These are phyloP conservation scores for Hyphochytrium catenoides DNA, from an alignment of 352 stramenopile genomes.

Conservation along the genomic window DNA sequence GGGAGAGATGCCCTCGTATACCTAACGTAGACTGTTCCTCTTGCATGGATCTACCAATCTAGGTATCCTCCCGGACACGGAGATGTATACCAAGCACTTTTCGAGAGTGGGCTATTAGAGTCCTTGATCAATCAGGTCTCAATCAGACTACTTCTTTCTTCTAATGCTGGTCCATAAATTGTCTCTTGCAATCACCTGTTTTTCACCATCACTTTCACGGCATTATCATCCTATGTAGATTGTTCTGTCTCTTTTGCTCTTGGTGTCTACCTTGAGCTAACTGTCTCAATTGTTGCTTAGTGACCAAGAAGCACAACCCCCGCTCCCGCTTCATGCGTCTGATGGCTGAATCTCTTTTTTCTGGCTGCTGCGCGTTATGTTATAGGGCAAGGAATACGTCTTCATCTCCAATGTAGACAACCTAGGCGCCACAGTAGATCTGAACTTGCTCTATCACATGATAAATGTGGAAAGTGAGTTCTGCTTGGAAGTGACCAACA, in stretches of 20 bases:
- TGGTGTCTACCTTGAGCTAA: too few species aligned
- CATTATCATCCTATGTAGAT: too few species aligned
- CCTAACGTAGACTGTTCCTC: too few species aligned
- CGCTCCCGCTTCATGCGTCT: too few species aligned
- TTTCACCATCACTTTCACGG: too few species aligned
- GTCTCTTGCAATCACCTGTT: too few species aligned
- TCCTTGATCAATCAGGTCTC: slow-evolving; percentile 55
- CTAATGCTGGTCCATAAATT: background rate
- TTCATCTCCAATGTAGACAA: slow-evolving; percentile 99
- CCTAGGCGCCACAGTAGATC: slow-evolving; percentile 85
- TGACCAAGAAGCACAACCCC: too few species aligned
- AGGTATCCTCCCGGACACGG: slow-evolving; percentile 93
- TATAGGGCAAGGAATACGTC: slow-evolving; percentile 91
- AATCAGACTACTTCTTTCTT: background rate
- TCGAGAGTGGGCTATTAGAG: slow-evolving; percentile 86
- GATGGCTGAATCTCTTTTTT: too few species aligned
- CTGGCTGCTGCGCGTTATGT: slow-evolving; percentile 1
- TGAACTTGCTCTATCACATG: slow-evolving; percentile 97
- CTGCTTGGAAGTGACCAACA: slow-evolving; percentile 95
- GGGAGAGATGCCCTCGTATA: too few species aligned
- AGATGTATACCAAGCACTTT: slow-evolving; percentile 94
- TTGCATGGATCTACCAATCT: too few species aligned
- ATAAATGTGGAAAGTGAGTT: slow-evolving; percentile 88
- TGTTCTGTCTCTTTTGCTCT: too few species aligned
- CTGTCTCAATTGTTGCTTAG: too few species aligned